A percentile compares a stretch with the other conserved stretches of the same genome.
Conservation (phyloP, 2,329 filamentous ascomycete genomes). For the Emydomyces testavorans region DNA sequence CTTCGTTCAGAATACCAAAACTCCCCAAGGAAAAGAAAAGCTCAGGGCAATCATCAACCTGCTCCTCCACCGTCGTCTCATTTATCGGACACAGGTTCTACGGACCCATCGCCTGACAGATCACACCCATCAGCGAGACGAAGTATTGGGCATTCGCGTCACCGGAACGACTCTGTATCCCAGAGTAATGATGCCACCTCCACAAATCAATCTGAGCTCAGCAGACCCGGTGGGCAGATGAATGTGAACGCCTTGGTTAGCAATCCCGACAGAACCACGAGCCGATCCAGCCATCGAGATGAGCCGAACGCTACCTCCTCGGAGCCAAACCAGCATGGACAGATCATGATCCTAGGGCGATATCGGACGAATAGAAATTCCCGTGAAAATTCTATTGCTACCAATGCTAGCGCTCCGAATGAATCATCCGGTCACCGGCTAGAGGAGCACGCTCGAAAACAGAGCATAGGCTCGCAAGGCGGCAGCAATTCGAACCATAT, state of each 20-base stretch:
- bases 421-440: background rate
- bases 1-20: slow-evolving; percentile 53
- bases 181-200: background rate
- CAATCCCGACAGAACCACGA: background rate
- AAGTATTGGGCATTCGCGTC: slow-evolving; percentile 1
- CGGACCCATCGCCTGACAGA: slow-evolving; percentile 4
- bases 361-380: slow-evolving; percentile 6
- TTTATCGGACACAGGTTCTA: slow-evolving; percentile 29
- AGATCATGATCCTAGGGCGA: slow-evolving; percentile 1
- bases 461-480: background rate
- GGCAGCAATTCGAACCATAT: background rate
- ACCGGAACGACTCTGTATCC: slow-evolving; percentile 4
- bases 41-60: slow-evolving; percentile 43
- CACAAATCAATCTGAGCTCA: background rate
- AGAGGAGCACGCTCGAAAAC: background rate
- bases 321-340: slow-evolving; percentile 7
- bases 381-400: slow-evolving; percentile 7
- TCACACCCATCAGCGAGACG: background rate
- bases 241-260: slow-evolving; percentile 9
- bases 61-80: slow-evolving; percentile 42
- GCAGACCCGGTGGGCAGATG: slow-evolving; percentile 6
- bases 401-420: slow-evolving; percentile 1
- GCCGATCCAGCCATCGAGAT: slow-evolving; percentile 7
- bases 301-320: slow-evolving; percentile 1
- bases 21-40: slow-evolving; percentile 78